These are phyloP conservation scores for Kuraishia capsulata DNA, from an alignment of 805 yeast genomes.

Conservation along the genomic window DNA sequence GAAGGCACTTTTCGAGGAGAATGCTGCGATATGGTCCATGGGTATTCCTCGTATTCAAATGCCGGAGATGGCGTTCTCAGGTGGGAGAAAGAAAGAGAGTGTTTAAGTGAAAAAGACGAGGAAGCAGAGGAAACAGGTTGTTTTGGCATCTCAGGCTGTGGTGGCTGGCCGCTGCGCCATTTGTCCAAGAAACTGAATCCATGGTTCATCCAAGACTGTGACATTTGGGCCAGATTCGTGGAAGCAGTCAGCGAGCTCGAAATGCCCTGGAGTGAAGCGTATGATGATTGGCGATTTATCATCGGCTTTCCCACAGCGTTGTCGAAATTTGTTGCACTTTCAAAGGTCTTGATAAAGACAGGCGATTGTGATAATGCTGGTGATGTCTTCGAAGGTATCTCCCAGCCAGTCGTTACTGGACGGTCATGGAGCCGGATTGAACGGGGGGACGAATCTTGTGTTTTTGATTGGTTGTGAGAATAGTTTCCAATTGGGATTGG, in stretches of 20 bases:
- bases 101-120: constrained; percentile 1
- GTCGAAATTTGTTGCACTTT: neutral
- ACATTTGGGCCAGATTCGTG: constrained; percentile 28
- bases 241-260: constrained; percentile 29
- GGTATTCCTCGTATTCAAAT: constrained; percentile 17
- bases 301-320: constrained; percentile 4
- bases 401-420: constrained; percentile 31
- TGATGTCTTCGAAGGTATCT: constrained; percentile 20
- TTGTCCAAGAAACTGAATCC: constrained; percentile 35
- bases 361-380: constrained; percentile 15
- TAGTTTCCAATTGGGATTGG: neutral
- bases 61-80: constrained; percentile 17
- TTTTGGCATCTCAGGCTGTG: too few relatives aligned
- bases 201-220: constrained; percentile 30
- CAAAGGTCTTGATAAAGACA: neutral
- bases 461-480: too few relatives aligned
- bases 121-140: neutral
- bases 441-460: neutral
- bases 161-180: constrained; percentile 25
- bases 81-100: constrained; percentile 3
- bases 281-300: constrained; percentile 19
- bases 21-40: constrained; percentile 9
- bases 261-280: constrained; percentile 23
- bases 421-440: too few relatives aligned
- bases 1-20: neutral